Evolutionary conservation across 2,329 filamentous ascomycete genomes (phyloP).

Genomic region (Camillea tinctor): DNA sequence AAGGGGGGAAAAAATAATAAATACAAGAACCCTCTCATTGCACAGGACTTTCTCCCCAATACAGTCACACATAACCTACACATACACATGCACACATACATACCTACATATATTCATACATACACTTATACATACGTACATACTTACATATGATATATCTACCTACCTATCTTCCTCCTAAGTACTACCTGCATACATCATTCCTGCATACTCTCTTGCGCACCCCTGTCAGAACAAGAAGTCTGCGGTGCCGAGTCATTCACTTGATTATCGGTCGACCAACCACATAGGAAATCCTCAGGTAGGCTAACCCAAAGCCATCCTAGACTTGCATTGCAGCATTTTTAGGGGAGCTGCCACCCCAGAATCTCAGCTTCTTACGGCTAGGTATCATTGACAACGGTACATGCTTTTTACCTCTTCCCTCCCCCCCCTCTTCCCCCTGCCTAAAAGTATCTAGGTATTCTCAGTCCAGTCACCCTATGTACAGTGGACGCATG

Average conservation of each 20-base stretch:
- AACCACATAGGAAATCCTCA: constrained; percentile 3
- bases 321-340: not conserved
- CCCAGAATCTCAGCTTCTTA: not conserved
- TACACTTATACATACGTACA: not conserved
- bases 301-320: not conserved
- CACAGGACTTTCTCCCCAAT: too few species aligned
- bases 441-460: not conserved
- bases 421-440: not conserved
- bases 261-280: constrained; percentile 32
- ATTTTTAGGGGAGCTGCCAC: not conserved
- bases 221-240: constrained; percentile 7
- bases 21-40: too few species aligned
- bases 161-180: not conserved
- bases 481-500: not conserved
- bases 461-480: not conserved
- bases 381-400: not conserved
- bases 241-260: constrained; percentile 31
- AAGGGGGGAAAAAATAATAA: too few species aligned
- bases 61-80: too few species aligned
- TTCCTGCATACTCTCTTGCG: not conserved
- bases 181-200: not conserved
- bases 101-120: not conserved
- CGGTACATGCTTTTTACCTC: not conserved
- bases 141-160: not conserved
- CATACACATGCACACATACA: not conserved